Base-by-base conservation (phyloP, 1,284 basidiomycete species). In the Schizophyllum commune region DNA sequence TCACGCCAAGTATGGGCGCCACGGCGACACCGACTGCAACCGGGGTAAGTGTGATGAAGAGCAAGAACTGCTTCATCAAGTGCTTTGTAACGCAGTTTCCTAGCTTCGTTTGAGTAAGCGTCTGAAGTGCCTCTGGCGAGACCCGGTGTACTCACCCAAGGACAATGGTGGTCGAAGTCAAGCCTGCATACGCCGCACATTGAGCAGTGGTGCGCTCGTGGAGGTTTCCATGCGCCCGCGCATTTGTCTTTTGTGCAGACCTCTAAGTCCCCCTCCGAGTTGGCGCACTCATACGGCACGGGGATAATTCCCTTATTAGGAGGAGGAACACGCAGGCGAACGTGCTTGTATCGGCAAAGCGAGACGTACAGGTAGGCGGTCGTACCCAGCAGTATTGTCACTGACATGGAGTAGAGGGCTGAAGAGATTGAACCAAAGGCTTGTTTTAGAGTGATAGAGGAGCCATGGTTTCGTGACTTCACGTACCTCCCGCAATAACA, bases 111-210 rank as follows among this genome's bases (percentile, higher is more conserved):
- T n/a, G 39, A 21, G 57, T 52, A 52, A 15, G 32, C n/a, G 32
- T 11, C 8, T 19, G 20, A 47, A 1, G 19, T n/a, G 9, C 21
- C n/a, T 6, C 59, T 57, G 54, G 13, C 27, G 32, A 22, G 27
- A 52, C 61, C 58, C 58, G 47, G 17, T 55, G 15, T 17, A 66
- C 73, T 34, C 63, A 83, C 80, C 81, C 81, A 83, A 57, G 81
- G 79, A 66, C 82, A 83, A 68, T 83, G 82, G 64, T 83, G 82
- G 66, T 83, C 81, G 65, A 82, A 82, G 27, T 75, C 78, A 32
- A 79, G 64, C 21, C 81, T 74, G 64, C 81, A 83, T 13, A 79
- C 75, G 34, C 75, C 76, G 60, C 82, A 83, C 2, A 71, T 73
- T 11, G 79, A 79, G 68, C 81, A 83, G 64, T 83, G 82, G 64